Evolutionary conservation across 305 asterid genomes (phyloP), one percentile per base, ranked within the genome.

Genomic region (Rubia tinctorum): DNA sequence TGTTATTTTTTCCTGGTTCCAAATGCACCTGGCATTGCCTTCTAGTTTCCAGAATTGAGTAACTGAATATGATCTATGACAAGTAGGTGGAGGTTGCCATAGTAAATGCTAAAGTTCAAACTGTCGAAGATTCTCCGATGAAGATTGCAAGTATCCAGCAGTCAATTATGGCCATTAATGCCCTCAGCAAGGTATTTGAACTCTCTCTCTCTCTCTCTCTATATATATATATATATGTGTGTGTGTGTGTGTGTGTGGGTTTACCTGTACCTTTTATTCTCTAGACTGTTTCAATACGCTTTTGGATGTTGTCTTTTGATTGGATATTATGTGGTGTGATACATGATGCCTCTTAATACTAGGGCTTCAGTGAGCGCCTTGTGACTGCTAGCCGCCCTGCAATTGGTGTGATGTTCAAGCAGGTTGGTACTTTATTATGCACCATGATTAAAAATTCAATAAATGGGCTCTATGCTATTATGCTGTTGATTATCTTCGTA

Each of bases 321-420:
- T 8, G 66, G 27, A 69, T 2, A 40, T 55, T 10, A 37, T 56
- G 39, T 42, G 43, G 5, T 71, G 14, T 71, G 69, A 40, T 34
- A 64, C 82, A 23, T 68, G 78, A 56, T 69, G 73, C 79, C 73
- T 71, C 67, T 77, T 77, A 49, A 75, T 82, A 78, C 37, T 86
- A 91, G 98, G 98, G 98, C 66, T 93, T 93, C 82, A 93, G 88
- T 44, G 93, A 88, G 86, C 97, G 96, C 72, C 97, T 93, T 75
- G 95, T 83, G 74, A 93, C 93, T 63, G 89, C 91, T 22, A 87
- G 90, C 75, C 97, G 96, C 71, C 98, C 97, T 72, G 96, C 87
- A 81, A 88, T 93, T 39, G 98, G 98, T 65, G 83, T 81, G 61
- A 91, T 93, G 96, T 93, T 93, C 83, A 93, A 89, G 80, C 94